A percentile compares a stretch with the other conserved stretches of the same genome.
These are phyloP conservation scores for Sutorius eximius DNA, from an alignment of 1,284 basidiomycete species.

Conservation along the genomic window DNA sequence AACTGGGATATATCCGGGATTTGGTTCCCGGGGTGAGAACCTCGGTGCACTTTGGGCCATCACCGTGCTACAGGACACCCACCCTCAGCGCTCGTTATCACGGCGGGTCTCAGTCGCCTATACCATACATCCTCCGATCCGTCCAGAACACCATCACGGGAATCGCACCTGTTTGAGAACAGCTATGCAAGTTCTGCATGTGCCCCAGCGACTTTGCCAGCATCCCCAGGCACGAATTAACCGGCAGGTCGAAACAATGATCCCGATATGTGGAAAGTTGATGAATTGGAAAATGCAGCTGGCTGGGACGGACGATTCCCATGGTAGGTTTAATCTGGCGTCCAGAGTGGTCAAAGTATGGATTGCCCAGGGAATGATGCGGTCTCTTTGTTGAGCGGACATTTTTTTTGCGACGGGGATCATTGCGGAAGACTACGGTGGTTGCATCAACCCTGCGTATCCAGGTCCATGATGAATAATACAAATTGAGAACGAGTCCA, in stretches of 20 bases:
- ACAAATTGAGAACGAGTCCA: constrained; percentile 3
- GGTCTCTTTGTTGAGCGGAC: constrained; percentile 8
- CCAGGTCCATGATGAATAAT: neutral
- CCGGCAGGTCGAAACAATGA: neutral
- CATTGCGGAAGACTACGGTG: too few relatives aligned
- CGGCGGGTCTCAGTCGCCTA: neutral
- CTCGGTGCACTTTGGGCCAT: neutral
- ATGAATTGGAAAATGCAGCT: constrained; percentile 2
- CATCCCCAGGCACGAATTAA: constrained; percentile 1
- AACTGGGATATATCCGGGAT: neutral
- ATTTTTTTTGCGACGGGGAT: neutral
- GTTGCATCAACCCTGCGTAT: neutral
- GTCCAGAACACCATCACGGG: neutral
- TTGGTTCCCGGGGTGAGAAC: neutral
- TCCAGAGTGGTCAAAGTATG: neutral
- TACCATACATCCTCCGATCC: neutral
- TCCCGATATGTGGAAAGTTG: neutral
- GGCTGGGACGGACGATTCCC: neutral
- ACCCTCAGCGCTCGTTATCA: neutral
- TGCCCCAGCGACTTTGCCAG: constrained; percentile 2
- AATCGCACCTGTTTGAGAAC: constrained; percentile 4
- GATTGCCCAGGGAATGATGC: neutral
- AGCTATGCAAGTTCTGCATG: constrained; percentile 1
- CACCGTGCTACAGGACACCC: neutral
- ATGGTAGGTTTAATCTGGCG: neutral